These are phyloP conservation scores for Botrytis medusae DNA, from an alignment of 2,329 filamentous ascomycete species.

Conservation along the genomic window DNA sequence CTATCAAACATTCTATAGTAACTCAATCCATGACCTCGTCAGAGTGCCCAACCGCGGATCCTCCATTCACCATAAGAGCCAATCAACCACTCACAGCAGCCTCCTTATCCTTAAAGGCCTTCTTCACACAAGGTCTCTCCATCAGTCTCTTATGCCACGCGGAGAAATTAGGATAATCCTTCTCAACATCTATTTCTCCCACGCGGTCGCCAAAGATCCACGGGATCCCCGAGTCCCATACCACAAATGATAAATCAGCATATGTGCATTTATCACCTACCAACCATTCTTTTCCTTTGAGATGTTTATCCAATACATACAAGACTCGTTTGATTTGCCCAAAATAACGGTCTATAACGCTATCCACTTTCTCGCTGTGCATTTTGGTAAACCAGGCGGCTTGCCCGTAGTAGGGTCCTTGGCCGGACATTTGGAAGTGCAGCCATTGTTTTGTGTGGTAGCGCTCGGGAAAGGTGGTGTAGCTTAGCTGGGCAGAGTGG, in stretches of 20 bases:
- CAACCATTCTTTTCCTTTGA: slow-evolving; percentile 42
- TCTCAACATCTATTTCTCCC: slow-evolving; percentile 27
- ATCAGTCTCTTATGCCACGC: slow-evolving; percentile 28
- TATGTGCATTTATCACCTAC: slow-evolving; percentile 44
- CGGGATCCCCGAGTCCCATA: slow-evolving; percentile 24
- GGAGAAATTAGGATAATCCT: slow-evolving; percentile 29
- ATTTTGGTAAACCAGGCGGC: slow-evolving; percentile 40
- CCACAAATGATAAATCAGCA: slow-evolving; percentile 39
- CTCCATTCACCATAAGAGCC: neutral
- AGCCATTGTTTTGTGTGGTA: slow-evolving; percentile 6
- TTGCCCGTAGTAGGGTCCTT: slow-evolving; percentile 1
- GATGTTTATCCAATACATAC: slow-evolving; percentile 44
- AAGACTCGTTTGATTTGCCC: slow-evolving; percentile 42
- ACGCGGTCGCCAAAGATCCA: slow-evolving; percentile 25
- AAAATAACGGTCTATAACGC: slow-evolving; percentile 46
- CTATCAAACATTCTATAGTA: neutral
- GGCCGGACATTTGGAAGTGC: neutral
- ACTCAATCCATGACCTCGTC: neutral
- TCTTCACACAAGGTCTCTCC: slow-evolving; percentile 26
- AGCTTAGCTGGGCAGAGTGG: neutral
- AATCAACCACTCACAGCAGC: slow-evolving; percentile 16
- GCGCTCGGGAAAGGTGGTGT: neutral
- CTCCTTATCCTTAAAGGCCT: slow-evolving; percentile 26
- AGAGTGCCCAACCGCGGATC: neutral
- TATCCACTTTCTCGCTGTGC: slow-evolving; percentile 45